Base-by-base conservation (phyloP, 2,329 filamentous ascomycete genomes). In the Nemania sp. region DNA sequence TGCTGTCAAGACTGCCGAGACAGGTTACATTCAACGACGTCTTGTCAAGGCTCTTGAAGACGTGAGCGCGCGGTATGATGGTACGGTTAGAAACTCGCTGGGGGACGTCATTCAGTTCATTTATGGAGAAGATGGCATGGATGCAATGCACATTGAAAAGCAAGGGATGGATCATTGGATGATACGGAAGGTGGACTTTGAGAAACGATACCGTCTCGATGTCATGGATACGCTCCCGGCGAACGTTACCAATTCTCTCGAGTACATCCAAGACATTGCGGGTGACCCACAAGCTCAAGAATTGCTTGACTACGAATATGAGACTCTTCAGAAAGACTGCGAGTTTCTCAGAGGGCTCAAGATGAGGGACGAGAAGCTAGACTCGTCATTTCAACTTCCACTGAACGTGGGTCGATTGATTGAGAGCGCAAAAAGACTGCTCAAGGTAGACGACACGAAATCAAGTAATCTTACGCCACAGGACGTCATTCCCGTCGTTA, bases 1-100 rank as follows among this genome's bases (percentile, higher is more conserved):
- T 54, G 95, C 95, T 67, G 96, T 99, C 79, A 99, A 99, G 85
- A 99, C 95, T 67, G 95, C 95, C 18, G 96, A 99, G 78, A 99
- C 96, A 59, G 95, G 95, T 79, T 99, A 99, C 76, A 99, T 99
- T 67, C 96, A 99, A 78, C 91, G 95, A 79, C 92, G 96, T 82
- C 85, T 99, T 47, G 95, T 99, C 72, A 99, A 99, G 79, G 96
- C 96, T 11, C 85, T 99, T 2, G 95, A 99, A 83, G 95, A 99
- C 76, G 90, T 98, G 54, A 97, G 94, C 81, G 93, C 94, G 61
- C 96, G 96, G 73, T 99, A 99, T 73, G 95, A 99, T 71, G 94
- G 94, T 65, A 99, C 95, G 5, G 92, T 99, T 29, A 90, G 95
- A 61, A 99, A 99, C 77, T 99, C 95, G 2, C 83, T 98, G 46